Percentiles rank a stretch among this genome's conserved stretches.
phyloP scores from a whole-genome alignment of 192 early-diverging fungal genomes.

The Glomus cerebriforme region DNA sequence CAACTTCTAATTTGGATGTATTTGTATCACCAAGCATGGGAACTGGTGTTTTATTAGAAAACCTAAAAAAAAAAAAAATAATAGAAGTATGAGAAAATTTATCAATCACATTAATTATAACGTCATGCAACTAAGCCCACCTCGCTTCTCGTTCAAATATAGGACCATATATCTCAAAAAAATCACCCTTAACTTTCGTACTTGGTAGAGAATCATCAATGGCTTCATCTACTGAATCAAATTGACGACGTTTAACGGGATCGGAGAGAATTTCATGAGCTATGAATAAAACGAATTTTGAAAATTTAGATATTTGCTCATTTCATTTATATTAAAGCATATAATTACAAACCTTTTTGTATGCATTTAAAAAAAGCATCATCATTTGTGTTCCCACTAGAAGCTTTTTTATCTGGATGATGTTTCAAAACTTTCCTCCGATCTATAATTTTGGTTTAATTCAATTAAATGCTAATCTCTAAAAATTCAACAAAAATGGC shows the following conservation, averaged over 20 bases:
- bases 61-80: constrained; percentile 48
- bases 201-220: constrained; percentile 75
- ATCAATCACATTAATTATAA: not conserved
- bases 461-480: not conserved
- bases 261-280: constrained; percentile 94
- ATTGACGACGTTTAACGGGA: constrained; percentile 86
- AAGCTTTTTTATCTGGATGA: constrained; percentile 99
- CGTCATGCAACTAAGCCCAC: constrained; percentile 4
- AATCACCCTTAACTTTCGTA: constrained; percentile 77
- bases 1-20: constrained; percentile 65
- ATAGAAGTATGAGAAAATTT: not conserved
- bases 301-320: not conserved
- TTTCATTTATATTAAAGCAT: not conserved
- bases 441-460: constrained; percentile 39
- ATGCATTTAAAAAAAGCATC: constrained; percentile 99
- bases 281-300: constrained; percentile 36
- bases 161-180: constrained; percentile 74
- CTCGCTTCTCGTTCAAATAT: constrained; percentile 83
- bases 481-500: not conserved
- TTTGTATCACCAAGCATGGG: constrained; percentile 75
- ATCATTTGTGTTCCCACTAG: constrained; percentile 71
- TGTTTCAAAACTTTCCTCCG: constrained; percentile 94
- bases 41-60: constrained; percentile 89
- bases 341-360: constrained; percentile 51
- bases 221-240: constrained; percentile 92